Evolutionary conservation across 768 basidiomycete genomes (phyloP), one percentile per base, ranked within the genome.

Genomic region (Crucibulum laeve): DNA sequence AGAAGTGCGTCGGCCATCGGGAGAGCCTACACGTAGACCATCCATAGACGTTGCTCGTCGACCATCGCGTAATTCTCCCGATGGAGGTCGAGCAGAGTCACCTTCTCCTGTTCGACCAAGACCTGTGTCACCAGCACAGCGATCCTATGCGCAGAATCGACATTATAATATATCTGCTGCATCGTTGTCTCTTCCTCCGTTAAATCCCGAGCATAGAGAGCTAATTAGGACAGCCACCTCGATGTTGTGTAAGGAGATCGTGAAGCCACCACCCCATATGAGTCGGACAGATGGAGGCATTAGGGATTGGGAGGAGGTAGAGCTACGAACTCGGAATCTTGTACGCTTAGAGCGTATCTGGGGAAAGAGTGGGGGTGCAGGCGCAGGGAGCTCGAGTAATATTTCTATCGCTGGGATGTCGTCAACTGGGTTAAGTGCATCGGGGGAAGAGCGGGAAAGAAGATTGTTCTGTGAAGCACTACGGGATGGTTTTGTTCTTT

Each of bases 401-500:
- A 40, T 68, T 22, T 63, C 53, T 19, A 54, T 63, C 25, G 53
- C 45, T 3, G 52, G 55, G 22, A 46, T 61, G 45, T 52, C 53
- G 30, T 59, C 65, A 13, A 60, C 56, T 32, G 68, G 73, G 17
- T 47, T 71, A 14, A 70, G 73, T 51, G 64, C 69, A 18, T 67
- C 71, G 22, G 83, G 82, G 25, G 89, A 87, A 63, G 89, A 91
- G 50, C 71, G 82, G 54, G 88, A 93, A 62, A 68, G 84, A 49
- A 73, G 71, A 42, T 60, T 79, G 24, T 95, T 93, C 54, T 69
- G 73, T 25, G 88, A 92, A 42, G 81, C 87, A 0, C 58, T 94
- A 43, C 67, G 80, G 53, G 92, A 95, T 65, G 92, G 92, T 1
- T 86, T 82, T 60, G 77, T 94, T 17, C 73, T 95, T 18, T 93